A percentile compares a stretch with the other conserved stretches of the same genome.
phyloP scores from a whole-genome alignment of 768 basidiomycete genomes.

The Kockovaella imperatae region DNA sequence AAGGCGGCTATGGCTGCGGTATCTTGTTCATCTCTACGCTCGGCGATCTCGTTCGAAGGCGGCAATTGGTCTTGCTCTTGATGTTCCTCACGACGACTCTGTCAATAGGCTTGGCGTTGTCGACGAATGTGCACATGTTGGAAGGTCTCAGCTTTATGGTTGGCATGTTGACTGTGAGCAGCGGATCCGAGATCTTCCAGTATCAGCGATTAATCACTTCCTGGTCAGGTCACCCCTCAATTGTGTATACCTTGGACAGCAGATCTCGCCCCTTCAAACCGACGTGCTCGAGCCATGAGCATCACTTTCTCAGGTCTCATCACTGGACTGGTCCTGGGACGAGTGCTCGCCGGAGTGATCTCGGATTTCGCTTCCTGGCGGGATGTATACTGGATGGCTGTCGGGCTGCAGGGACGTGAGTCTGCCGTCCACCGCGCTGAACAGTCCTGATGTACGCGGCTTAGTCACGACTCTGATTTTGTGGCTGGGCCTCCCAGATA shows the following conservation, averaged over 20 bases:
- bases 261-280: constrained; percentile 68
- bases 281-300: constrained; percentile 66
- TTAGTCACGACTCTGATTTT: constrained; percentile 52
- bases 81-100: constrained; percentile 54
- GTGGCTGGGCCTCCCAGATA: constrained; percentile 70
- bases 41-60: constrained; percentile 71
- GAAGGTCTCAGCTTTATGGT: constrained; percentile 63
- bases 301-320: constrained; percentile 48
- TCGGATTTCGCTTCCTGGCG: constrained; percentile 65
- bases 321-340: constrained; percentile 32
- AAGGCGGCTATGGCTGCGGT: constrained; percentile 59
- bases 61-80: constrained; percentile 60
- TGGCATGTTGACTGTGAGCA: constrained; percentile 57
- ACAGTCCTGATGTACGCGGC: constrained; percentile 1
- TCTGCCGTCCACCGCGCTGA: neutral
- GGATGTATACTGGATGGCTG: constrained; percentile 68
- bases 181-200: neutral
- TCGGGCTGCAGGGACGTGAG: constrained; percentile 56
- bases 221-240: constrained; percentile 40
- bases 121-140: constrained; percentile 55
- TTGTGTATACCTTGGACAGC: constrained; percentile 69
- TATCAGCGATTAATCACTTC: neutral
- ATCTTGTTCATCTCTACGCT: constrained; percentile 69
- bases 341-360: constrained; percentile 50
- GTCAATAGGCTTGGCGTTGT: constrained; percentile 64